Evolutionary conservation across 2,329 filamentous ascomycete genomes (phyloP), one percentile per base, ranked within the genome.

Genomic region (Claviceps humidiphila): DNA sequence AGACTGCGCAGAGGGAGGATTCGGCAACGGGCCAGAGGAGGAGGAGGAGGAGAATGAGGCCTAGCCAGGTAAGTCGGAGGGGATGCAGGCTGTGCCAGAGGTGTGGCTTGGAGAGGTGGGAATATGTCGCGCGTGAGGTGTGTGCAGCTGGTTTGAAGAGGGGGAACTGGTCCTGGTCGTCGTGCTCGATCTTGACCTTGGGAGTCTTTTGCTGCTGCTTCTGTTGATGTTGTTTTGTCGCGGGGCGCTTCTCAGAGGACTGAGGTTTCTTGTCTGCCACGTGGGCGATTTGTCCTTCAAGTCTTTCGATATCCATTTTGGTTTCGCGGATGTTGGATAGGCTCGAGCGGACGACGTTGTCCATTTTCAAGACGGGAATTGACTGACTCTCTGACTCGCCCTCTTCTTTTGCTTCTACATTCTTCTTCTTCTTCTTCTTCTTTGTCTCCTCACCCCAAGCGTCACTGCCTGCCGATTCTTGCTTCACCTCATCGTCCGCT

Each of bases 21-120:
- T 84, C 81, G n/a, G 71, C 62, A 4, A 69, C 59, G 52, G 74
- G 77, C 80, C 80, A 84, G n/a, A 74, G 49, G 0, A 67, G 62
- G 8, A 75, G 42, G 2, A 75, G 38, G 14, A 74, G 58, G n/a
- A 73, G 50, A 3, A 74, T 5, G 20, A 75, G 53, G 2, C 77
- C 77, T 13, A 80, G 60, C 3, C 69, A 58, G 1, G 76, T 80
- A 24, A 77, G 65, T 48, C 66, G 70, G 57, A 77, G 74, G 4
- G 58, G 65, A 0, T 73, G 73, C 9, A 65, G 62, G 40, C 63
- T 67, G 47, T 60, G 62, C 59, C 73, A 80, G 4, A 80, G 66
- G 9, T 64, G 66, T 6, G 77, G 77, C 14, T 78, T 47, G 0
- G 72, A 65, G 2, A 80, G 47, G 30, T 66, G 65, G 16, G 76